phyloP scores from a whole-genome alignment of 345 rosid species.

The Eucalyptus victrix region DNA sequence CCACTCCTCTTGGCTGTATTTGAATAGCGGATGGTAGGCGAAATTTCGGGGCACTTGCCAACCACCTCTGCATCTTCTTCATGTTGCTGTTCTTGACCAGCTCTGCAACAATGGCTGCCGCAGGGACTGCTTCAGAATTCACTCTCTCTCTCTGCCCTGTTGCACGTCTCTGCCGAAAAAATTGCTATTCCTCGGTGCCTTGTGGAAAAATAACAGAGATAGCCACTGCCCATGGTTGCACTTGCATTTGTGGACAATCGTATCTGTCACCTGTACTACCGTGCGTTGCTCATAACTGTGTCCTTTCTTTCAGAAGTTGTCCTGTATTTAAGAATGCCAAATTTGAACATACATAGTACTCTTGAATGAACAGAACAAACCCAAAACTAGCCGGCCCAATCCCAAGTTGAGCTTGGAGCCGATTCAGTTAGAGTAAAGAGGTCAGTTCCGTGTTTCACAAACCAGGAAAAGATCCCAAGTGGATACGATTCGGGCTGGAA shows the following conservation, averaged over 20 bases:
- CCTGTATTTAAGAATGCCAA: neutral
- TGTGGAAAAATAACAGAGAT: neutral
- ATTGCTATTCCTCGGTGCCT: neutral
- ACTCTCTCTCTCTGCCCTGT: constrained; percentile 29
- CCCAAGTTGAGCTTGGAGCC: neutral
- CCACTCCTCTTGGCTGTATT: neutral
- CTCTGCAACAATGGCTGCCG: constrained; percentile 52
- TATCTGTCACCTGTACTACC: neutral
- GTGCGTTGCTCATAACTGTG: neutral
- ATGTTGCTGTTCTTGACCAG: neutral
- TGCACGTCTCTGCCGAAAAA: neutral
- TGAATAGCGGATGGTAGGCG: neutral
- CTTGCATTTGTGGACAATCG: neutral
- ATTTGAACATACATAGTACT: neutral
- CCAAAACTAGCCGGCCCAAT: neutral
- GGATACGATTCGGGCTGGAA: neutral
- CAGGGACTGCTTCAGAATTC: constrained; percentile 74
- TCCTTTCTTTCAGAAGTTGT: neutral
- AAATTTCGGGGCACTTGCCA: neutral
- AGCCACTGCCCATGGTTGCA: neutral
- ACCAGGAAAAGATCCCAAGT: neutral
- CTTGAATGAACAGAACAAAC: neutral
- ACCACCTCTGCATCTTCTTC: neutral
- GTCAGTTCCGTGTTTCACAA: neutral
- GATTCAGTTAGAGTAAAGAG: neutral